phyloP scores from a whole-genome alignment of 352 stramenopile species.

The Pythium periplocum region DNA sequence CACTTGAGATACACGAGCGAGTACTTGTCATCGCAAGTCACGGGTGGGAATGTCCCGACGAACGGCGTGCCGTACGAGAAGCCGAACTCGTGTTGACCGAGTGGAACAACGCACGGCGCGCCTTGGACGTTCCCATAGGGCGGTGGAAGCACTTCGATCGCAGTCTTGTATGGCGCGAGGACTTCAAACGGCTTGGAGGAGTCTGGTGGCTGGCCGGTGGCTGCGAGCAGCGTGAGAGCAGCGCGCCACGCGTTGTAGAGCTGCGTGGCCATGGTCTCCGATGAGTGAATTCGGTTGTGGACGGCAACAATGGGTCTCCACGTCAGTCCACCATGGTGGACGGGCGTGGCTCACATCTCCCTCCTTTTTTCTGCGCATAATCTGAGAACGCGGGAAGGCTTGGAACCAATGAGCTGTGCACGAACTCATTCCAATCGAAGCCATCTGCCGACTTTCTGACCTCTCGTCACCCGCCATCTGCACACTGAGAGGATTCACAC shows the following conservation, averaged over 20 bases:
- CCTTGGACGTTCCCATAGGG: constrained; percentile 37
- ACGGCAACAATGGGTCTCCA: too few species aligned
- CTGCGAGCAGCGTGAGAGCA: constrained; percentile 13
- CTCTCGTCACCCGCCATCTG: too few species aligned
- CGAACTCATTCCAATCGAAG: too few species aligned
- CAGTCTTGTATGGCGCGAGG: constrained; percentile 17
- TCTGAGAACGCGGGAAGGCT: too few species aligned
- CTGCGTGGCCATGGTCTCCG: constrained; percentile 54
- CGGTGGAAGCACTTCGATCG: constrained; percentile 35
- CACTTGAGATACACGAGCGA: constrained; percentile 58
- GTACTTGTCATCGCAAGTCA: constrained; percentile 35
- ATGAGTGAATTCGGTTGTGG: too few species aligned
- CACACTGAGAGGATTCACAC: too few species aligned
- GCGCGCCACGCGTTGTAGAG: constrained; percentile 6
- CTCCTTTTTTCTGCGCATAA: too few species aligned
- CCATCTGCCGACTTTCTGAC: too few species aligned
- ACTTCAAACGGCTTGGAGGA: constrained; percentile 1
- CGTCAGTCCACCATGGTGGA: too few species aligned
- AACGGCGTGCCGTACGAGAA: constrained; percentile 57
- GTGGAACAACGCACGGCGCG: constrained; percentile 35
- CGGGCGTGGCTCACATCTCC: too few species aligned
- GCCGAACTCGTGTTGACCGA: constrained; percentile 45
- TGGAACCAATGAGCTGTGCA: too few species aligned
- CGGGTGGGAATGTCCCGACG: constrained; percentile 29
- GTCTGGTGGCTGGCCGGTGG: constrained; percentile 8